Evolutionary conservation across 805 yeast genomes (phyloP), one percentile per base, ranked within the genome.

Genomic region (Yarrowia bubula): DNA sequence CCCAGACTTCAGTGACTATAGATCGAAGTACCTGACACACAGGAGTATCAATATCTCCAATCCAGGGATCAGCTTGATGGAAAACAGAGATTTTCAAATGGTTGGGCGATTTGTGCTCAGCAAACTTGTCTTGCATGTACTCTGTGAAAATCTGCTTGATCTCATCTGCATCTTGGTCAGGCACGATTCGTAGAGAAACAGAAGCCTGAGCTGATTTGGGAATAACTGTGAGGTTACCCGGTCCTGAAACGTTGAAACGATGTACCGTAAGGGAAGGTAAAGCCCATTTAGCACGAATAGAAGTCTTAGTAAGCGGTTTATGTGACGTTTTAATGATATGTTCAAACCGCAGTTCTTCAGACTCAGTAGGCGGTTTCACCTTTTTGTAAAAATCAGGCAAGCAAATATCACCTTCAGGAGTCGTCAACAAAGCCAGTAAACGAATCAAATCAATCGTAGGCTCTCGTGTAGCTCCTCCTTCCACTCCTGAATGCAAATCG

Each of bases 21-120:
- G 83, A 77, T 64, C 81, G 80, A 39, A 95, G 77, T 8, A 88
- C 80, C 70, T 84, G 81, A 74, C 89, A 95, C 1, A 92, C 90
- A 47, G 80, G 81, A 71, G 90, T 92, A 13, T 80, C 76, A 13
- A 92, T 88, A 70, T 95, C 92, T 4, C 98, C 98, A 9, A 93
- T 77, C 99, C 99, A 93, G 1, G 98, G 96, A 71, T 92, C 98
- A 0, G 97, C 96, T 72, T 89, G 93, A 71, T 91, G 92, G 66
- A 86, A 81, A 46, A 92, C 81, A 28, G 81, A 79, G 18, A 92
- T 77, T 11, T 76, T 74, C 41, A 93, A 71, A 33, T 82, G 80
- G 74, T 95, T 95, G 6, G 82, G 83, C 0, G 95, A 82, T 2
- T 79, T 71, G 37, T 90, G 74, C 13, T 72, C 71, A 0, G 73